Evolutionary conservation across 2,329 filamentous ascomycete species (phyloP).

Genomic region (Purpureocillium lavendulum): DNA sequence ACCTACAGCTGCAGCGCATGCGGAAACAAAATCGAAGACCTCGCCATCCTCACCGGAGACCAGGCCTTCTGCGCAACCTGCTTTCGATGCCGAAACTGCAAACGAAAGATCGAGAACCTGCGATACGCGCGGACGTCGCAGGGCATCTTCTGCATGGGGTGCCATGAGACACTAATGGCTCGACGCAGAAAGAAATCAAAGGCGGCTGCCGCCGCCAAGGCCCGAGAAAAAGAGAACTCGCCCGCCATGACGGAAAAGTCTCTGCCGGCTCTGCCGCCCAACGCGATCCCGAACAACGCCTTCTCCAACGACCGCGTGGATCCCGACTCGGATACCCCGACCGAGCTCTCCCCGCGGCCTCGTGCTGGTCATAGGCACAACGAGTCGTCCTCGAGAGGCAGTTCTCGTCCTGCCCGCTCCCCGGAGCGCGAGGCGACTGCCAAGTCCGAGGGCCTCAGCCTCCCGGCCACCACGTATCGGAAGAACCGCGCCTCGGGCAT

Average conservation of each 20-base stretch:
- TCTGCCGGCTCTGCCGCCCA: slow-evolving; percentile 80
- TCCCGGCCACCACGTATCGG: slow-evolving; percentile 70
- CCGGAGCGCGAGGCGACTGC: slow-evolving; percentile 41
- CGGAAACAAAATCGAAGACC: slow-evolving; percentile 94
- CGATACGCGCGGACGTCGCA: slow-evolving; percentile 96
- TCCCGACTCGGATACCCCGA: slow-evolving; percentile 57
- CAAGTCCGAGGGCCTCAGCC: slow-evolving; percentile 51
- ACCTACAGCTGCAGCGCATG: slow-evolving; percentile 98
- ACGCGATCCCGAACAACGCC: slow-evolving; percentile 53
- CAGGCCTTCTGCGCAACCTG: slow-evolving; percentile 97
- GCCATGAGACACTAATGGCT: slow-evolving; percentile 94
- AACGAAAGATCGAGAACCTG: slow-evolving; percentile 96
- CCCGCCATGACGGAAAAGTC: slow-evolving; percentile 82
- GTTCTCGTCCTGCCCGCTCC: slow-evolving; percentile 43
- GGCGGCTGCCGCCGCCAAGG: slow-evolving; percentile 49
- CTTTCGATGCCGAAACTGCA: slow-evolving; percentile 96
- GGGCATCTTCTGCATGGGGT: slow-evolving; percentile 99
- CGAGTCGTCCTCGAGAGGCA: slow-evolving; percentile 47
- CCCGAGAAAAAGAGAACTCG: slow-evolving; percentile 53
- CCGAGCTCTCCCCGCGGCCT: slow-evolving; percentile 60
- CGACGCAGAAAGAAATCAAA: slow-evolving; percentile 81
- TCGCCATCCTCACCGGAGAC: slow-evolving; percentile 94
- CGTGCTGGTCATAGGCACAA: slow-evolving; percentile 40
- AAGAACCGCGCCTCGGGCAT: slow-evolving; percentile 68
- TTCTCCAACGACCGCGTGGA: slow-evolving; percentile 54